Base-by-base conservation (phyloP, 2,329 filamentous ascomycete genomes). In the Xylariaceae sp. region DNA sequence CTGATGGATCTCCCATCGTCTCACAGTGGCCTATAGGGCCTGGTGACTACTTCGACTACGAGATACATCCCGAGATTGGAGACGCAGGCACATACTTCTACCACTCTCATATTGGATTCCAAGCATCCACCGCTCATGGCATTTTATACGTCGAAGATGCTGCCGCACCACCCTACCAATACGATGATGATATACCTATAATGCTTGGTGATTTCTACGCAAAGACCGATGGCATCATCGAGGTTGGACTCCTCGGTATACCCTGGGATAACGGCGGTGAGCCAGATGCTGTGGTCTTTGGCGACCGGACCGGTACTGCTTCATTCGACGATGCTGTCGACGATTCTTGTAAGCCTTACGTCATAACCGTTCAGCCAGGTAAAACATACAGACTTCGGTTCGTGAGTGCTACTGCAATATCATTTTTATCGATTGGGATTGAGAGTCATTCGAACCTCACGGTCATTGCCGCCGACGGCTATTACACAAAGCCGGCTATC, bases 21-120 rank as follows among this genome's bases (percentile, higher is more conserved):
- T 72, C 72, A 15, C 81, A 85, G 50, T 86, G 81, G 81, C 79
- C 81, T 0, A 83, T 85, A 29, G 72, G 77, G 0, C 70, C 79
- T 0, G 60, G 66, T 1, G 69, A 77, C 44, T 85, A 76, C 61
- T 85, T 85, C 57, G 82, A 85, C 62, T 85, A 85, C 54, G 79
- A 85, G 52, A 62, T 85, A 3, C 68, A 68, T 13, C 72, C 78
- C 0, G 60, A 73, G 3, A 33, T 56, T 2, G 73, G 71, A 4
- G 72, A 78, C 40, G 73, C 77, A 0, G 82, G 81, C 4, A 79
- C 79, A 0, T 85, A 83, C 53, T 84, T 81, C 55, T 85, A 85
- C 52, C 81, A 85, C 54, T 83, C 80, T 0, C 82, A 85, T 46
- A 68, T 85, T 13, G 79, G 72, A 0, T 76, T 84, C 43, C 80